A percentile compares a stretch with the other conserved stretches of the same genome.
phyloP scores from a whole-genome alignment of 108 stramenopile genomes.

The Chaetoceros tenuissimus region DNA sequence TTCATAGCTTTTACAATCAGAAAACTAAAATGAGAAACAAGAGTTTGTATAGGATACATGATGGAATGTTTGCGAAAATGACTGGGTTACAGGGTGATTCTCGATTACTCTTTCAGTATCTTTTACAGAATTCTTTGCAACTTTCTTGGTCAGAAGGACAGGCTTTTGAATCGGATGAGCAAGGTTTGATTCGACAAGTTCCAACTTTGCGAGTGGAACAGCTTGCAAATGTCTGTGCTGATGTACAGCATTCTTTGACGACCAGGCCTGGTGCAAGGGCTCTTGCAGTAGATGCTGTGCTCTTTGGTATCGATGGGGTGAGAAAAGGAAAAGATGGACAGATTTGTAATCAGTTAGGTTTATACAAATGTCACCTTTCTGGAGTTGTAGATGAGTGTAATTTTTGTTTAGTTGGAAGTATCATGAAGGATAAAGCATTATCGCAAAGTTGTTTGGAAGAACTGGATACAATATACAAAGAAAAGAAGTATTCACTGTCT shows the following conservation, averaged over 20 bases:
- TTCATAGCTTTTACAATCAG: neutral
- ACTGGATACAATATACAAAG: no score
- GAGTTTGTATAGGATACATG: neutral
- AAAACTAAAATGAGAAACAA: neutral
- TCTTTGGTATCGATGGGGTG: neutral
- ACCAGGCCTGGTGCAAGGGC: neutral
- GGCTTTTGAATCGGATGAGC: neutral
- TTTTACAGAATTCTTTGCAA: neutral
- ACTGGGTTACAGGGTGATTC: neutral
- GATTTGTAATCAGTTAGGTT: neutral
- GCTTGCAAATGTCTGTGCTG: neutral
- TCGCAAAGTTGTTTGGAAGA: neutral
- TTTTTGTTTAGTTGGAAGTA: neutral
- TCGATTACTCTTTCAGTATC: neutral
- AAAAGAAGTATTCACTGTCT: no score
- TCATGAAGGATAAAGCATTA: neutral
- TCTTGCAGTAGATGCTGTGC: neutral
- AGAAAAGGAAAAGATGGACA: neutral
- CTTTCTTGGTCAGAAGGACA: neutral
- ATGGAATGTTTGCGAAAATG: neutral
- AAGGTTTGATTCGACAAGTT: no score
- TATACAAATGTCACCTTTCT: neutral
- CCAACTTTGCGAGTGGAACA: neutral
- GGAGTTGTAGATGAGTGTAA: neutral
- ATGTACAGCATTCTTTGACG: neutral